Conservation (phyloP, 108 stramenopile genomes). For the Cylindrotheca closterium region DNA sequence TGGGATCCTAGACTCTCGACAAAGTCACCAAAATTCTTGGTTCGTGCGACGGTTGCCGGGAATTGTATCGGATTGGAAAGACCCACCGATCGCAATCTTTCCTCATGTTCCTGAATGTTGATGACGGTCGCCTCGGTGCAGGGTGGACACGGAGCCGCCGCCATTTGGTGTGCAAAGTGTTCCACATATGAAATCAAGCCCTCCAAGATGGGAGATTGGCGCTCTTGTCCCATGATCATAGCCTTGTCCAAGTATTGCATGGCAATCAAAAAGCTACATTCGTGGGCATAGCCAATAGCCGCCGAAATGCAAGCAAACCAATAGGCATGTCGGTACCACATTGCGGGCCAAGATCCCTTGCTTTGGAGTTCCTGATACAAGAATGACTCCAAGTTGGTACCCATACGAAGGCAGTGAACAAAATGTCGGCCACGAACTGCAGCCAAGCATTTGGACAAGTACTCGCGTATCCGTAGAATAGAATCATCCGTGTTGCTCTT, state of each 20-base stretch:
- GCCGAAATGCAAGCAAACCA: conserved; percentile 42
- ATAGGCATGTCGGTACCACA: conserved; percentile 32
- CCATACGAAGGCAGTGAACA: conserved; percentile 23
- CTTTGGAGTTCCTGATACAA: conserved; percentile 16
- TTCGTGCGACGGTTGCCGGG: conserved; percentile 23
- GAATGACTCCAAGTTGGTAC: conserved; percentile 27
- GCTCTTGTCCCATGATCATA: conserved; percentile 40
- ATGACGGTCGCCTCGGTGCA: conserved; percentile 18
- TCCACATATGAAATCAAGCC: conserved; percentile 54
- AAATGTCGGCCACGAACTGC: conserved; percentile 29
- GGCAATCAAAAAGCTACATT: conserved; percentile 42
- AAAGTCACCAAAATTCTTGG: background rate
- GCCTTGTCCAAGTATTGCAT: conserved; percentile 50
- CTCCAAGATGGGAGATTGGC: background rate
- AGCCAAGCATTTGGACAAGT: conserved; percentile 1
- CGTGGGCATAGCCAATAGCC: conserved; percentile 46
- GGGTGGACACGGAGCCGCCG: conserved; percentile 27
- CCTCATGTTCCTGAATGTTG: conserved; percentile 4
- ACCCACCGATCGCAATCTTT: background rate
- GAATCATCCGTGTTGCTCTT: conserved; percentile 2
- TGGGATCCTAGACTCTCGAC: conserved; percentile 5
- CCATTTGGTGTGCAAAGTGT: conserved; percentile 33
- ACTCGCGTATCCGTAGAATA: too few relatives aligned
- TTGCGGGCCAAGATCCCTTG: conserved; percentile 29
- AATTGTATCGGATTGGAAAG: conserved; percentile 25